Conservation (phyloP, 495 filamentous ascomycete genomes). For the Talaromyces thailandensis region DNA sequence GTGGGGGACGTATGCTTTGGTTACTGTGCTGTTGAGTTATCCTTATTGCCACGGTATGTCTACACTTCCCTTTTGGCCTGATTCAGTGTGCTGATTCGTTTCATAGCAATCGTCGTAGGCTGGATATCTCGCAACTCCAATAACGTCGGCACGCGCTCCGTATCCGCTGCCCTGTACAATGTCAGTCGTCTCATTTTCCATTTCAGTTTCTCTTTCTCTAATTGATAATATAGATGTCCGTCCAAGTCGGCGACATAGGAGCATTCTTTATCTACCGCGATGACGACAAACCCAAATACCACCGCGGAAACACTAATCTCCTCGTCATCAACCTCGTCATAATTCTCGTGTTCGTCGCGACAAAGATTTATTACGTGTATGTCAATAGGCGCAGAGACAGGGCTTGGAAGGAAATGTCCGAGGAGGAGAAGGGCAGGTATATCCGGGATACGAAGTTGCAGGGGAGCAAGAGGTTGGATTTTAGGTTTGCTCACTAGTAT, state of each 20-base stretch:
- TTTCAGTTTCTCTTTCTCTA: too few relatives aligned
- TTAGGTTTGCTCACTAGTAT: slow-evolving; percentile 23
- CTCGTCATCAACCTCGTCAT: slow-evolving; percentile 35
- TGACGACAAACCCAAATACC: slow-evolving; percentile 43
- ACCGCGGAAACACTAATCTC: slow-evolving; percentile 40
- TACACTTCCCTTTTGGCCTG: background rate
- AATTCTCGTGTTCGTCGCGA: slow-evolving; percentile 19
- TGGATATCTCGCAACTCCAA: slow-evolving; percentile 54
- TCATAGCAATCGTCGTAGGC: slow-evolving; percentile 47
- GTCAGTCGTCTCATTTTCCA: background rate
- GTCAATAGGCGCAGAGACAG: slow-evolving; percentile 19
- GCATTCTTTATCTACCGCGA: slow-evolving; percentile 45
- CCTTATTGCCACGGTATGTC: slow-evolving; percentile 41
- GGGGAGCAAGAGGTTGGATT: slow-evolving; percentile 31
- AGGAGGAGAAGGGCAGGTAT: slow-evolving; percentile 19
- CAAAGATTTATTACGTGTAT: slow-evolving; percentile 28
- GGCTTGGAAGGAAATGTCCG: slow-evolving; percentile 25
- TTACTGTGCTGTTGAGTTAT: slow-evolving; percentile 41
- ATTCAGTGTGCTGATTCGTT: background rate
- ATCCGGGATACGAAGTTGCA: slow-evolving; percentile 19
- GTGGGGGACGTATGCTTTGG: slow-evolving; percentile 43
- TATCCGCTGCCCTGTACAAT: slow-evolving; percentile 49
- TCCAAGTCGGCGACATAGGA: slow-evolving; percentile 41
- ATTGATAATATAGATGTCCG: slow-evolving; percentile 21
- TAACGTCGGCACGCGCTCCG: slow-evolving; percentile 52